Base-by-base conservation (phyloP, 2,329 filamentous ascomycete species). In the Colletotrichum acutatum region DNA sequence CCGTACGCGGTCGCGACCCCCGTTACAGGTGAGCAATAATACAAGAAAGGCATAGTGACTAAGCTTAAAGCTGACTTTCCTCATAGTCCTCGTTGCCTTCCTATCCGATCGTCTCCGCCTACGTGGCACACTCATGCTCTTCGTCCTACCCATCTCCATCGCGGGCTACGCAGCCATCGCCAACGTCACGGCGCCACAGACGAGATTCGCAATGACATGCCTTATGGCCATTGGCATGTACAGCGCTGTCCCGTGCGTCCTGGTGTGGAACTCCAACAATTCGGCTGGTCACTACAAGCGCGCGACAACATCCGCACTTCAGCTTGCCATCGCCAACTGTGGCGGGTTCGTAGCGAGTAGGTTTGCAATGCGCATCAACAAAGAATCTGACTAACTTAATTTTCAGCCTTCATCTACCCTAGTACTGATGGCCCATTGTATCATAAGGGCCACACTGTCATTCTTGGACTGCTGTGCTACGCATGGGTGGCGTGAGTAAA, bases 261-360 rank as follows among this genome's bases (percentile, higher is more conserved):
- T 93, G 11, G 90, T 88, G 1, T 93, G 91, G 91, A 88, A 91
- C 74, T 89, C 89, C 2, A 93, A 93, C 78, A 93, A 93, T 78
- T 90, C 88, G 0, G 90, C 91, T 0, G 90, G 89, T 0, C 91
- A 94, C 78, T 93, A 93, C 78, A 94, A 93, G 79, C 84, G 92
- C 16, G 91, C 92, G 0, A 93, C 91, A 0, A 91, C 91, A 0
- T 89, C 88, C 1, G 92, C 89, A 0, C 77, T 93, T 76, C 91
- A 93, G 79, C 83, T 93, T 30, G 88, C 89, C 1, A 89, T 93
- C 75, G 91, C 91, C 0, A 93, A 94, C 75, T 88, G 86, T 8
- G 91, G 91, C 58, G 91, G 91, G 0, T 92, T 93, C 75, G 90
- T 93, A 2, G 89, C 91, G 0, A 89, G 87, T 86, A 76, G 76